phyloP scores from a whole-genome alignment of 768 basidiomycete species.

The Leccinellum rugosiceps region DNA sequence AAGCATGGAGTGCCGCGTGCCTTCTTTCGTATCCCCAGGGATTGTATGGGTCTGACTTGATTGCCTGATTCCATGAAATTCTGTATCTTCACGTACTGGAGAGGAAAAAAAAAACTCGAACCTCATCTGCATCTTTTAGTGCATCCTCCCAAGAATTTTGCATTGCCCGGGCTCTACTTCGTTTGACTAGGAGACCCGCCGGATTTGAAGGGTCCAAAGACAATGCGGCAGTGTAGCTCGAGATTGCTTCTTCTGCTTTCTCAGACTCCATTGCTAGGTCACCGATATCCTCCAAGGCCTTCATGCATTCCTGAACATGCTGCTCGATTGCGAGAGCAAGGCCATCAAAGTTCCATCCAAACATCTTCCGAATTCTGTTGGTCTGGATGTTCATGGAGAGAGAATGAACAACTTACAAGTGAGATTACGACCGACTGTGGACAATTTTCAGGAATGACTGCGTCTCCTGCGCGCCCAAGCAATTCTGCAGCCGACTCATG shows the following conservation, averaged over 20 bases:
- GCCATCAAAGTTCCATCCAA: constrained; percentile 13
- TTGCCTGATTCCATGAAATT: neutral
- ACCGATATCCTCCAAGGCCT: neutral
- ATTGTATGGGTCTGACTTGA: neutral
- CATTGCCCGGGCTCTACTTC: neutral
- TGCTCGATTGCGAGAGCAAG: neutral
- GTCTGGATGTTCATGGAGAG: no score
- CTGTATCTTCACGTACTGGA: neutral
- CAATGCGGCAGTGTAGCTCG: neutral
- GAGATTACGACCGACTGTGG: no score
- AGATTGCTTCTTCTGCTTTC: neutral
- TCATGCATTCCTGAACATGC: neutral
- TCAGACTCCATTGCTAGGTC: neutral
- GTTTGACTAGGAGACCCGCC: constrained; percentile 5
- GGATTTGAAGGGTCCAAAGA: neutral
- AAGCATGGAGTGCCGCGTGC: neutral
- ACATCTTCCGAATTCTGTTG: neutral
- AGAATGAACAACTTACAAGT: no score
- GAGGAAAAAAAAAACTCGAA: neutral
- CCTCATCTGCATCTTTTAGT: constrained; percentile 14
- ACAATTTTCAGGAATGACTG: no score
- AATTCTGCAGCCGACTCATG: neutral
- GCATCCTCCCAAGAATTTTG: neutral
- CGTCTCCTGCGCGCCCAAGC: neutral
- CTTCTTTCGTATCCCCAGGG: neutral